Conservation (phyloP, 441 rosid species). For the Gossypium davidsonii region DNA sequence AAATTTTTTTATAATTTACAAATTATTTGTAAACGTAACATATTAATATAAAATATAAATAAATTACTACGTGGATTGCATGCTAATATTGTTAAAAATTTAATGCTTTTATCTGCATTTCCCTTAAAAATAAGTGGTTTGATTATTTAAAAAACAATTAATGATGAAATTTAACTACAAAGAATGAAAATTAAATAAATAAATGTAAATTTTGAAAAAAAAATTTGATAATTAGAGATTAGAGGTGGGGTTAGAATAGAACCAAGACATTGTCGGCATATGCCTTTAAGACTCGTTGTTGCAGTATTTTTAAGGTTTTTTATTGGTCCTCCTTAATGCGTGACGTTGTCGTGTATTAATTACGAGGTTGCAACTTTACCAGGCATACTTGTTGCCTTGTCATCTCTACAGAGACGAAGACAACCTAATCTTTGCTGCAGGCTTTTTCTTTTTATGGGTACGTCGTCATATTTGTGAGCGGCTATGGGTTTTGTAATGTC, state of each 20-base stretch:
- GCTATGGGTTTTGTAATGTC: neutral
- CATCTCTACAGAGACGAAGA: slow-evolving; percentile 1
- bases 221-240: neutral
- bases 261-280: too few species aligned
- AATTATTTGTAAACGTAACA: too few species aligned
- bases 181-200: too few species aligned
- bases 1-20: too few species aligned
- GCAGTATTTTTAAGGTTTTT: neutral
- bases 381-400: slow-evolving; percentile 16
- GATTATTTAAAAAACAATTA: too few species aligned
- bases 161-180: too few species aligned
- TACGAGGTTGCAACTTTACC: slow-evolving; percentile 18
- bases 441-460: neutral
- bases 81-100: too few species aligned
- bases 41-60: too few species aligned
- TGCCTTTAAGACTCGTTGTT: too few species aligned
- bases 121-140: too few species aligned
- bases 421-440: neutral
- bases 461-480: neutral
- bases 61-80: rapidly evolving
- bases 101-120: too few species aligned
- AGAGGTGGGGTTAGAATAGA: neutral
- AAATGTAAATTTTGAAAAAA: neutral
- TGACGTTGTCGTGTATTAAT: neutral
- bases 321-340: neutral